A percentile compares a stretch with the other conserved stretches of the same genome.
Conservation (phyloP, 805 yeast species). For the Hanseniaspora lindneri region DNA sequence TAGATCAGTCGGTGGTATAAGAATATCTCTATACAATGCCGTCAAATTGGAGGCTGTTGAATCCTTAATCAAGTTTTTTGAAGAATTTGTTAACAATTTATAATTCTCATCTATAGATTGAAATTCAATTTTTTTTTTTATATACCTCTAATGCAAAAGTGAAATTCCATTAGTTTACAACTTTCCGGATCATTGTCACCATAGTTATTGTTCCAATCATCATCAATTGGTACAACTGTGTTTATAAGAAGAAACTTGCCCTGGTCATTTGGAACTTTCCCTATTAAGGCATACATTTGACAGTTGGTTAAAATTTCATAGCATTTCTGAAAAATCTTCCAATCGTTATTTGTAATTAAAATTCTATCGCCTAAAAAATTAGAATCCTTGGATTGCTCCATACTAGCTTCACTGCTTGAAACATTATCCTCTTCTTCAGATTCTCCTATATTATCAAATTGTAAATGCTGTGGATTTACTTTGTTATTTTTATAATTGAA, state of each 20-base stretch:
- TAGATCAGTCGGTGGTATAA: slow-evolving; percentile 92
- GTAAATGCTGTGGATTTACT: not conserved
- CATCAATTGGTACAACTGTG: slow-evolving; percentile 10
- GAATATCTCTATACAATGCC: slow-evolving; percentile 89
- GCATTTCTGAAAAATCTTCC: slow-evolving; percentile 13
- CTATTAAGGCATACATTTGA: slow-evolving; percentile 12
- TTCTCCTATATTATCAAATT: not conserved
- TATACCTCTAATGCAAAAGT: slow-evolving; percentile 3
- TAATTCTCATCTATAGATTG: slow-evolving; percentile 13
- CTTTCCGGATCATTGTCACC: not conserved
- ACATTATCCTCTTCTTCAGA: not conserved
- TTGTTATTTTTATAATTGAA: not conserved
- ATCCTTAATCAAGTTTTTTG: slow-evolving; percentile 44
- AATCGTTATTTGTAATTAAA: slow-evolving; percentile 10
- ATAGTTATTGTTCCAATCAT: slow-evolving; percentile 21
- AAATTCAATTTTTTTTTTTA: not conserved
- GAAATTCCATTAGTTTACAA: slow-evolving; percentile 2
- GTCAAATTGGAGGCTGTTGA: slow-evolving; percentile 52
- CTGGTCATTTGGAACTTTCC: not conserved
- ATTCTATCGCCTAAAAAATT: slow-evolving; percentile 4
- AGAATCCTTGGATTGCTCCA: not conserved
- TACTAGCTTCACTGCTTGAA: not conserved
- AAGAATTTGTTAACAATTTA: slow-evolving; percentile 44
- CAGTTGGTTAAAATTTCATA: slow-evolving; percentile 9
- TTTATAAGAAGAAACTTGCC: slow-evolving; percentile 12